Conservation (phyloP, 1,139 yeast genomes). For the Scheffersomyces quercinus region DNA sequence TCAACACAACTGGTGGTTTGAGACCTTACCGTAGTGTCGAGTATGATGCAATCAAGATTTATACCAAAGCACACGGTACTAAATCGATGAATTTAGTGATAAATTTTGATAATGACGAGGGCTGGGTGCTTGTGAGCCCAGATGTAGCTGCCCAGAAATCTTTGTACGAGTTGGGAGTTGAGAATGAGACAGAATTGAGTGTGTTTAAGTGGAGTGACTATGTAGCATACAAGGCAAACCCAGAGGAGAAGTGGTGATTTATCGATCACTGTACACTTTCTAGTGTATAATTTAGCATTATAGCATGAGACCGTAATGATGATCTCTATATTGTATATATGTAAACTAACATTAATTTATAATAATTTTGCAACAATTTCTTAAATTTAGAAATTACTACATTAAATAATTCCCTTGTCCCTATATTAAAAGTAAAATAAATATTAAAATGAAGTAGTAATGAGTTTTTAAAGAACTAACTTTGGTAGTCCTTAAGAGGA, state of each 20-base stretch:
- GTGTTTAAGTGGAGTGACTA: constrained; percentile 70
- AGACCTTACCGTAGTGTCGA: constrained; percentile 82
- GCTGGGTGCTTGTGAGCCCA: constrained; percentile 57
- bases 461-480: no score
- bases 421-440: no score
- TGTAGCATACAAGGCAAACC: constrained; percentile 68
- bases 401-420: no score
- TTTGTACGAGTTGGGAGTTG: constrained; percentile 68
- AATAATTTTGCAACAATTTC: no score
- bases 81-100: constrained; percentile 92
- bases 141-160: constrained; percentile 37
- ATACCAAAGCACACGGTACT: constrained; percentile 93
- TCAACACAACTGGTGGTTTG: constrained; percentile 65
- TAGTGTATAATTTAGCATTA: no score
- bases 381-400: no score
- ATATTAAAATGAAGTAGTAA: no score
- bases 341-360: no score
- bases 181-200: constrained; percentile 91
- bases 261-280: no score
- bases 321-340: no score
- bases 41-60: constrained; percentile 78
- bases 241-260: constrained; percentile 83
- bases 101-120: constrained; percentile 77
- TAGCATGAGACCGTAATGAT: no score
- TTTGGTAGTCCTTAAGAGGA: no score